Evolutionary conservation across 1,284 basidiomycete genomes (phyloP), one percentile per base, ranked within the genome.

Genomic region (Anthracocystis setariae): DNA sequence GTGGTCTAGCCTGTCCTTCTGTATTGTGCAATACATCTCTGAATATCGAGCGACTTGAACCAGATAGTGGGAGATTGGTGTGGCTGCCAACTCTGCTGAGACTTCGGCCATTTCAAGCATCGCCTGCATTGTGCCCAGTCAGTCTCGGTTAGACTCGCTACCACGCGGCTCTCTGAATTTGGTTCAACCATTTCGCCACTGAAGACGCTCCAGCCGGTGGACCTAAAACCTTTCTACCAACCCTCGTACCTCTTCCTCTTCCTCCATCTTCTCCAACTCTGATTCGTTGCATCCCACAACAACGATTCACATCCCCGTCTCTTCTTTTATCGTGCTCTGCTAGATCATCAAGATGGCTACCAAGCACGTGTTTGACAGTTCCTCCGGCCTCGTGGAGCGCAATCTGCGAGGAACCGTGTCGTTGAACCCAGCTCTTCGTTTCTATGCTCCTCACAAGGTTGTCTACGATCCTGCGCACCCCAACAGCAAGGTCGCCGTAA

Each of bases 401-500:
- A 76, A 79, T 33, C 65, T 81, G 20, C 62, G 62, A 13, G 81
- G 81, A 23, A 69, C 73, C n/a, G 74, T 78, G n/a, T 75, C 78
- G 10, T 55, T 74, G 24, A 82, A 82, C 58, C 80, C 81, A 2
- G 74, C 74, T 29, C 65, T 81, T 17, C 68, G 80, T 52, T 71
- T 70, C 57, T 81, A 81, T 54, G 54, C 66, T 0, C 79, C 63
- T 2, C 76, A 82, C 78, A 81, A 81, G 61, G 79, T 82, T n/a
- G 74, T 82, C 35, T 82, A 75, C 46, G 73, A 82, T 45, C 62
- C 66, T 17, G 67, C 74, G 23, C 80, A 83, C 60, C 78, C 84
- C 54, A 78, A 76, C 32, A 71, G 74, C 55, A 85, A 85, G 69
- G 85, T 86, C 15, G 83, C 85, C 21, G 73, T 85, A 46, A 83